Evolutionary conservation across 768 basidiomycete species (phyloP).

Genomic region (Cystofilobasidium capitatum): DNA sequence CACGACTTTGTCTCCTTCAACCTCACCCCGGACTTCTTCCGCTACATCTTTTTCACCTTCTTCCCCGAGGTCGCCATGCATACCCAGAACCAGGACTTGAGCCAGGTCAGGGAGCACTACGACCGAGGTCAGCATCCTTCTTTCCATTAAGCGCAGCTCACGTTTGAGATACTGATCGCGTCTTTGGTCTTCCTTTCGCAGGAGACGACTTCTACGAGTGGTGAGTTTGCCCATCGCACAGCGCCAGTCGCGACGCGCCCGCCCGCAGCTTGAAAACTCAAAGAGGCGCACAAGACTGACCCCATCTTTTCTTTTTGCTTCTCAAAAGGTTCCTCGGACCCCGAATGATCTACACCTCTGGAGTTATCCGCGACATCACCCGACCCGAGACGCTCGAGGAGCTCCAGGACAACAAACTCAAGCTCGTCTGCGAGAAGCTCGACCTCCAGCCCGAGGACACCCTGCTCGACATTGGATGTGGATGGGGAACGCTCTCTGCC

Average conservation of each 20-base stretch:
- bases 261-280: too few species aligned
- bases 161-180: not conserved
- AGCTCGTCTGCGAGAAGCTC: slow-evolving; percentile 88
- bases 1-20: slow-evolving; percentile 92
- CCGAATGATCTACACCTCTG: slow-evolving; percentile 96
- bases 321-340: slow-evolving; percentile 73
- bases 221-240: slow-evolving; percentile 41
- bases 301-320: not conserved
- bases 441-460: slow-evolving; percentile 76
- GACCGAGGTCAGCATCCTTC: slow-evolving; percentile 49
- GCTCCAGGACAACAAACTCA: slow-evolving; percentile 96
- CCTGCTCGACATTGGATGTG: slow-evolving; percentile 47
- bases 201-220: slow-evolving; percentile 94
- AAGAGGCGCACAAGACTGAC: not conserved
- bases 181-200: slow-evolving; percentile 33
- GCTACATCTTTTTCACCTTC: slow-evolving; percentile 78
- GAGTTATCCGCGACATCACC: slow-evolving; percentile 63
- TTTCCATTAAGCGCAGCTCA: not conserved
- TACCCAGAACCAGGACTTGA: slow-evolving; percentile 81
- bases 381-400: slow-evolving; percentile 75
- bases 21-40: slow-evolving; percentile 83
- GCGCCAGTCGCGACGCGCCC: too few species aligned
- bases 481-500: slow-evolving; percentile 91
- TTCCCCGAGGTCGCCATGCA: slow-evolving; percentile 91
- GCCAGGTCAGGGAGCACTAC: slow-evolving; percentile 91